Conservation (phyloP, 1,284 basidiomycete genomes). For the Vanrija pseudolonga region DNA sequence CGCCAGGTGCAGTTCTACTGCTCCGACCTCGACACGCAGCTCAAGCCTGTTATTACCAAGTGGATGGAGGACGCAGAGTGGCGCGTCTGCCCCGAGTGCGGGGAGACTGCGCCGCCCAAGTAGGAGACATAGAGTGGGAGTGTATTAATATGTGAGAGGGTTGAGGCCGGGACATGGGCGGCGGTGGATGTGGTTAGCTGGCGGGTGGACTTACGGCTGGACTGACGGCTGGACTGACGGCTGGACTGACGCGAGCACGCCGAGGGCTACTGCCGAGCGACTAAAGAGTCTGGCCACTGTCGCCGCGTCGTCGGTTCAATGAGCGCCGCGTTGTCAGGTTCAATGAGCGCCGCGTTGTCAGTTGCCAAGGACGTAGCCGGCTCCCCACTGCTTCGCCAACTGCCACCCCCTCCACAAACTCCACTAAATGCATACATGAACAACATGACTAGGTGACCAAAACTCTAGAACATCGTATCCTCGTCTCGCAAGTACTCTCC, state of each 20-base stretch:
- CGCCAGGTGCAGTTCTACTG: conserved; percentile 84
- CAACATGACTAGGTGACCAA: conserved; percentile 6
- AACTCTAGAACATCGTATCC: conserved; percentile 54
- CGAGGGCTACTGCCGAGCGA: no score
- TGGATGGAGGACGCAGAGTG: conserved; percentile 64
- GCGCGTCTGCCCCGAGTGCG: conserved; percentile 68
- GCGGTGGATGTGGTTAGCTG: no score
- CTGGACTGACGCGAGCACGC: no score
- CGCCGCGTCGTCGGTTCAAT: no score
- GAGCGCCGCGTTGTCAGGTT: no score
- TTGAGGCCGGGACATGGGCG: no score
- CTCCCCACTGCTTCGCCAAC: no score
- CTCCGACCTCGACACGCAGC: conserved; percentile 85
- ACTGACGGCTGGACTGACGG: no score
- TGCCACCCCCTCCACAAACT: background rate
- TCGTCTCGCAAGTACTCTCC: conserved; percentile 95
- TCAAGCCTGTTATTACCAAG: conserved; percentile 82
- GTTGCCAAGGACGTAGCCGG: no score
- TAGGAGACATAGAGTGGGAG: conserved; percentile 2
- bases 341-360: no score
- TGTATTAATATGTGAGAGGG: background rate
- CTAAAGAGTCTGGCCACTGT: no score
- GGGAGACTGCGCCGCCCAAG: conserved; percentile 57
- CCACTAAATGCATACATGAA: conserved; percentile 19
- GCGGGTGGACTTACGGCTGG: no score